Evolutionary conservation across 176 grass and related monocot genomes (phyloP), one percentile per base, ranked within the genome.

Genomic region (Zizania latifolia): DNA sequence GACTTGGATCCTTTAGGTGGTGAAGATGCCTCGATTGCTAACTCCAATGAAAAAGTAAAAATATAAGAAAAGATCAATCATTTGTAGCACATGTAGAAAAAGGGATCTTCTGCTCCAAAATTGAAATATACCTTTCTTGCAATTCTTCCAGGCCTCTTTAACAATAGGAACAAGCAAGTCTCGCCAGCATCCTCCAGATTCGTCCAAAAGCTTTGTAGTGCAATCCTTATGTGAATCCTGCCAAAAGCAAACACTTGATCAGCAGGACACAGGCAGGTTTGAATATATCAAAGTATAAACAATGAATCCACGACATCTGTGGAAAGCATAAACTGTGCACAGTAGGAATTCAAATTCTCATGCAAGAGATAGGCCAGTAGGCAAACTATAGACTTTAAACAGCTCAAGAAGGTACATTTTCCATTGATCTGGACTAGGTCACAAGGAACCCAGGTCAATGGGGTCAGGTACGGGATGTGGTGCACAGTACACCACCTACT

Each of bases 21-120:
- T 77, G 92, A 95, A 39, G 92, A 86, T 66, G 89, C 82, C 68
- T 99, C 96, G 82, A 99, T 89, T 85, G 92, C 96, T 99, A 82
- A 73, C 48, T 91, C 79, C 37, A 82, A 74, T 84, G 75, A 68
- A 74, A 79, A 82, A 81, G 62, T 26, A 70, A 68, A 41, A 66
- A 30, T 36, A 86, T 73, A 35, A 90, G 62, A 12, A 77, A 39
- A 41, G 12, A 61, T 66, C n/a, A 64, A 5, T 4, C 32, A 82
- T 58, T 40, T 82, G 29, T 10, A 84, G 21, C 39, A 40, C 4
- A 50, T 3, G 77, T 26, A 56, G 58, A 40, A 74, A 58, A 11
- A 57, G 15, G 34, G n/a, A 66, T 62, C 1, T 62, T 69, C 19
- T n/a, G 23, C 13, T 46, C 23, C 27, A 77, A 70, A 44, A 82